These are phyloP conservation scores for Stropharia rugosoannulata DNA, from an alignment of 768 basidiomycete species.

Conservation along the genomic window DNA sequence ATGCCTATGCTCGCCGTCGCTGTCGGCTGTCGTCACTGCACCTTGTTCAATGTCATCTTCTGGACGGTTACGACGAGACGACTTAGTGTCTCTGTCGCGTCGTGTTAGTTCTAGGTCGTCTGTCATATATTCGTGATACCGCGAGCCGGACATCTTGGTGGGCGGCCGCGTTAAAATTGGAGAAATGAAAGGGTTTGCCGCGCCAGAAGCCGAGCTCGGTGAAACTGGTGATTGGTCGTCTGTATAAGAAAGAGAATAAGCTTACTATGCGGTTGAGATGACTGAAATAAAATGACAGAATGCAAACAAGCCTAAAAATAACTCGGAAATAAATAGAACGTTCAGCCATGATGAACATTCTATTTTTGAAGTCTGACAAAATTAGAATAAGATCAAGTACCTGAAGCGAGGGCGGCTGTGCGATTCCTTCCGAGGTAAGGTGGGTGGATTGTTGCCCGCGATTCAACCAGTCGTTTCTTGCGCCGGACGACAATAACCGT, in stretches of 20 bases:
- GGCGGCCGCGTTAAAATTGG: not conserved
- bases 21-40: too few relatives aligned
- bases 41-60: too few relatives aligned
- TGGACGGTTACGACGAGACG: not conserved
- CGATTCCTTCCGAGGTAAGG: not conserved
- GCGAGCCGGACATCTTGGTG: not conserved
- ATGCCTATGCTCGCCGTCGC: too few relatives aligned
- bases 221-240: not conserved
- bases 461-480: not conserved
- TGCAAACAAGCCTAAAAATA: not conserved
- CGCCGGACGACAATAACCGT: constrained; percentile 7
- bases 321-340: not conserved
- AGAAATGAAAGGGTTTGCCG: not conserved
- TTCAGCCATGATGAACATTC: not conserved
- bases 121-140: not conserved
- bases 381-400: not conserved
- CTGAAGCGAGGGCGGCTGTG: not conserved
- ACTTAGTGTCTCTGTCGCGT: not conserved
- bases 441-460: not conserved
- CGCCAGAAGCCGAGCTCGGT: not conserved
- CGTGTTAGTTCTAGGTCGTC: not conserved
- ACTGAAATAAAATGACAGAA: not conserved
- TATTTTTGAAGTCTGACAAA: constrained; percentile 3
- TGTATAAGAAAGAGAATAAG: not conserved
- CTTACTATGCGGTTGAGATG: not conserved